Percentiles rank a stretch among this genome's conserved stretches.
phyloP scores from a whole-genome alignment of 2,329 filamentous ascomycete genomes.

The Verruconis gallopava region DNA sequence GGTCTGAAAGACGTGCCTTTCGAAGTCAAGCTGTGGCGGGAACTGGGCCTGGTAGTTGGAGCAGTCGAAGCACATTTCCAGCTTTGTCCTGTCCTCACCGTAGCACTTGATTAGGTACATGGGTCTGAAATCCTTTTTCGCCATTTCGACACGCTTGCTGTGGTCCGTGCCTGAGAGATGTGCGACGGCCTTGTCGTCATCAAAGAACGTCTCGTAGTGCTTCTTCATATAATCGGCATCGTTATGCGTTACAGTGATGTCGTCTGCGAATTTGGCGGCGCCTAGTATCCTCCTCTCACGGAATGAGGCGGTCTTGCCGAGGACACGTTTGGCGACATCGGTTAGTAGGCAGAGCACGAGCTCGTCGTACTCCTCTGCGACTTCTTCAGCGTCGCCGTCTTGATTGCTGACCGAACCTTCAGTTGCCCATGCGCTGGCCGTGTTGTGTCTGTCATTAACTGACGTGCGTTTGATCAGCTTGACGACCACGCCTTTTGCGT shows the following conservation, averaged over 20 bases:
- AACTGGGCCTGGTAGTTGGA: constrained; percentile 66
- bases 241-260: constrained; percentile 57
- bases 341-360: constrained; percentile 50
- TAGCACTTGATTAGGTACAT: constrained; percentile 57
- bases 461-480: constrained; percentile 31
- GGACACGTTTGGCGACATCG: constrained; percentile 44
- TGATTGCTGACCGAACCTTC: constrained; percentile 24
- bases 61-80: constrained; percentile 57
- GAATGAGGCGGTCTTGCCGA: constrained; percentile 44
- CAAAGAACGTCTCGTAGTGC: constrained; percentile 53
- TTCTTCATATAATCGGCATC: constrained; percentile 52
- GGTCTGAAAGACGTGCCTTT: constrained; percentile 56
- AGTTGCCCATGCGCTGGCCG: constrained; percentile 31
- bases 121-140: constrained; percentile 40
- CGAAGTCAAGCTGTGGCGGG: constrained; percentile 38
- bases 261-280: constrained; percentile 56
- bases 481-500: constrained; percentile 39
- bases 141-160: constrained; percentile 28
- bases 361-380: constrained; percentile 45
- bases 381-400: constrained; percentile 28
- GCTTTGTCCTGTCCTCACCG: constrained; percentile 37
- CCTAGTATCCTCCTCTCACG: constrained; percentile 55
- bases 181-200: constrained; percentile 32
- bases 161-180: constrained; percentile 30
- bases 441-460: constrained; percentile 30